Percentiles rank a stretch among this genome's conserved stretches.
These are phyloP conservation scores for Cordyceps pruinosa DNA, from an alignment of 2,329 filamentous ascomycete genomes.

Conservation along the genomic window DNA sequence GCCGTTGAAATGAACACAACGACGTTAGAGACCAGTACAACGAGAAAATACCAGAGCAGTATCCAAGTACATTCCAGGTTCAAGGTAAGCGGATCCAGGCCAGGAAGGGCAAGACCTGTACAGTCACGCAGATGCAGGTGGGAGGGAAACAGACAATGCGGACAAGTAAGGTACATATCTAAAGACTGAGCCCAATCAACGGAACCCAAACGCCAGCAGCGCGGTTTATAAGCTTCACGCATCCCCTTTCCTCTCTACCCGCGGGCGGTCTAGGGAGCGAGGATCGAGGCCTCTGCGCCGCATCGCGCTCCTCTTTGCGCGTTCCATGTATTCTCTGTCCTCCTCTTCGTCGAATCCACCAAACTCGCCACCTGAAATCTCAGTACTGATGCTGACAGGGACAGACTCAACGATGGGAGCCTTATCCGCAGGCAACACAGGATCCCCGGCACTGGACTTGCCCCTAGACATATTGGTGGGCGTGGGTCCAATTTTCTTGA, in stretches of 20 bases:
- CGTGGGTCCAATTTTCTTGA: slow-evolving; percentile 83
- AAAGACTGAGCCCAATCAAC: neutral
- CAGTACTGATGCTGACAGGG: slow-evolving; percentile 25
- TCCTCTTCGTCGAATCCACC: slow-evolving; percentile 69
- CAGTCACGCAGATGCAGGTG: neutral
- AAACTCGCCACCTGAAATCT: slow-evolving; percentile 37
- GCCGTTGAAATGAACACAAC: too few species aligned
- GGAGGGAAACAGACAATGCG: neutral
- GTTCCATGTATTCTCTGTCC: slow-evolving; percentile 64
- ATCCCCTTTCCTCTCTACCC: neutral
- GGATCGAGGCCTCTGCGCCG: slow-evolving; percentile 69
- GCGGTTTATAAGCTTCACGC: neutral
- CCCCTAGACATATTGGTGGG: slow-evolving; percentile 42
- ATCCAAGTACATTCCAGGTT: too few species aligned
- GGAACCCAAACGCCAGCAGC: neutral
- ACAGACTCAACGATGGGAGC: slow-evolving; percentile 51
- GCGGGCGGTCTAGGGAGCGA: slow-evolving; percentile 26
- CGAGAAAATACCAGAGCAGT: too few species aligned
- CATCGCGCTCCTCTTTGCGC: slow-evolving; percentile 66
- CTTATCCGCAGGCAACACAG: slow-evolving; percentile 55
- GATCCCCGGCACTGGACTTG: slow-evolving; percentile 20
- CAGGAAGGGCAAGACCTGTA: too few species aligned
- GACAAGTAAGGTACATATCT: neutral
- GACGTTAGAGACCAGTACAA: too few species aligned
- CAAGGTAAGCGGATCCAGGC: too few species aligned